Evolutionary conservation across 805 yeast genomes (phyloP).

Genomic region (Suhomyces faveliae): DNA sequence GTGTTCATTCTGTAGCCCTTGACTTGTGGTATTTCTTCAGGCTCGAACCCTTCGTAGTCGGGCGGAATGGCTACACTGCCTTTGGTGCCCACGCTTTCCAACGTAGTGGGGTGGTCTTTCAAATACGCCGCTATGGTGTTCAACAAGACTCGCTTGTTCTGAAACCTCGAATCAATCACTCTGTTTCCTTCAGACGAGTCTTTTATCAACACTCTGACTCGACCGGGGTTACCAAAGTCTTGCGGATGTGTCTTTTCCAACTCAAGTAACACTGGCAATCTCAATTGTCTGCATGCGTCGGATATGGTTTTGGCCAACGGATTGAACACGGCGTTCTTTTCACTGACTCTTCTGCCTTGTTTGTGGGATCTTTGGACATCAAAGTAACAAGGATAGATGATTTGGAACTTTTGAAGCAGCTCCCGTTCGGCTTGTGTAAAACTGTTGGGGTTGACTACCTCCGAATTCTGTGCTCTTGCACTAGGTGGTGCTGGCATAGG

Average conservation of each 20-base stretch:
- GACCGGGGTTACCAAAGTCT: conserved; percentile 97
- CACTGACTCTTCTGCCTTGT: conserved; percentile 81
- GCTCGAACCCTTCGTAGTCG: conserved; percentile 53
- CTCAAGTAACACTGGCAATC: conserved; percentile 53
- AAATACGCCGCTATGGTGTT: conserved; percentile 60
- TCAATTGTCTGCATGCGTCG: conserved; percentile 60
- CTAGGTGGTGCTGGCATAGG: conserved; percentile 27
- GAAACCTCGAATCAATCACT: conserved; percentile 23
- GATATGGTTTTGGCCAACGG: conserved; percentile 83
- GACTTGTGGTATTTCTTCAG: conserved; percentile 70
- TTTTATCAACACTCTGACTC: conserved; percentile 75
- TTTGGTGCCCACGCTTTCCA: conserved; percentile 46
- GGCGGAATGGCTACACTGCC: conserved; percentile 65
- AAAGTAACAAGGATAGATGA: conserved; percentile 90
- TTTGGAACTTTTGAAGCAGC: conserved; percentile 66
- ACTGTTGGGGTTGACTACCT: conserved; percentile 30
- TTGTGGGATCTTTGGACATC: conserved; percentile 71
- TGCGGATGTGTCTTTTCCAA: conserved; percentile 91
- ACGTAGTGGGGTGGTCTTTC: conserved; percentile 65
- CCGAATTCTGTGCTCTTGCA: conserved; percentile 16
- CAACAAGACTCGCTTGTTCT: conserved; percentile 63
- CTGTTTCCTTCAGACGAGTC: conserved; percentile 41
- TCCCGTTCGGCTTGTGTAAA: conserved; percentile 57
- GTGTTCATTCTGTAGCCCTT: conserved; percentile 83
- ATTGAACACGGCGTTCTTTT: conserved; percentile 69